Conservation (phyloP, 108 stramenopile species). For the Nitzschia putrida region DNA sequence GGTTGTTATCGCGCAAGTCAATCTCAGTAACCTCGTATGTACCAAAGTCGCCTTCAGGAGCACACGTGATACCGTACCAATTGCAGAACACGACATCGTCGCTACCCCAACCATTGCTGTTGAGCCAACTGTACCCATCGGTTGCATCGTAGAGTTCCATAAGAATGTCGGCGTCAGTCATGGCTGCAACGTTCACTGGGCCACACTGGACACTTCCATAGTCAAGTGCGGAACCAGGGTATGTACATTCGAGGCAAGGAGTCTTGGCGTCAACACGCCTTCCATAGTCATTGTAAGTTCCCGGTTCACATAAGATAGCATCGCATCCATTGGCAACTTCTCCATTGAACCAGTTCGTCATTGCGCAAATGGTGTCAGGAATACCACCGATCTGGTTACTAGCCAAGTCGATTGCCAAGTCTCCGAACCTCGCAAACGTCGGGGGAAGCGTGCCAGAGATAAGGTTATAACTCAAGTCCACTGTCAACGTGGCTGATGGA, state of each 20-base stretch:
- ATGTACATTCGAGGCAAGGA: slow-evolving; percentile 56
- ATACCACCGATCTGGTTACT: slow-evolving; percentile 70
- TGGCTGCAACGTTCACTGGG: slow-evolving; percentile 36
- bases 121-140: slow-evolving; percentile 60
- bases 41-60: slow-evolving; percentile 16
- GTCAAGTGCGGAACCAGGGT: slow-evolving; percentile 52
- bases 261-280: slow-evolving; percentile 45
- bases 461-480: slow-evolving; percentile 48
- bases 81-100: slow-evolving; percentile 51
- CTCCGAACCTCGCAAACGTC: slow-evolving; percentile 35
- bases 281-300: slow-evolving; percentile 72
- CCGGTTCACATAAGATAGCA: slow-evolving; percentile 70
- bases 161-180: slow-evolving; percentile 39
- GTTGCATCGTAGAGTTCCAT: slow-evolving; percentile 60
- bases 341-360: slow-evolving; percentile 66
- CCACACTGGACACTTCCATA: slow-evolving; percentile 46
- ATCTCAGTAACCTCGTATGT: slow-evolving; percentile 51
- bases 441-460: slow-evolving; percentile 46
- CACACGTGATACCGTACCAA: slow-evolving; percentile 79
- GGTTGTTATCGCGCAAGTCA: slow-evolving; percentile 50
- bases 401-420: slow-evolving; percentile 45
- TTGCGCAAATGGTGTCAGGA: slow-evolving; percentile 60
- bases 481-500: slow-evolving; percentile 24
- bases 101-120: slow-evolving; percentile 57
- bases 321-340: slow-evolving; percentile 62